Conservation (phyloP, 345 rosid species). For the Corymbia maculata region DNA sequence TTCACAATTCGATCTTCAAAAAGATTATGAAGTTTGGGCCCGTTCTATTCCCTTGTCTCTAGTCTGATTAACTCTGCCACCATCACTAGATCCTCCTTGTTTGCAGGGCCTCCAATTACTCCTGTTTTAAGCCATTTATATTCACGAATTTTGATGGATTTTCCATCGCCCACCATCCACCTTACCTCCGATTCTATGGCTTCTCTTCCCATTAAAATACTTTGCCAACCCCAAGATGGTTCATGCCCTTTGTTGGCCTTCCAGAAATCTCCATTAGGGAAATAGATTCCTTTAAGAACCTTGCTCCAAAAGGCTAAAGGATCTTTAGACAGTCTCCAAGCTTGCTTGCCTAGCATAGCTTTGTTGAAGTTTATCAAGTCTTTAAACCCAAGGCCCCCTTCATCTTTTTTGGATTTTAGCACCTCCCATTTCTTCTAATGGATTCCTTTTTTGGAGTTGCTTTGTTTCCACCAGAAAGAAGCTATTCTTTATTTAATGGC, state of each 20-base stretch:
- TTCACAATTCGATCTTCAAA: too few species aligned
- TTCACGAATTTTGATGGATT: background rate
- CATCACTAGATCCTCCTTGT: background rate
- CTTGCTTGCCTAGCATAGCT: background rate
- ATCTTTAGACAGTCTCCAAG: background rate
- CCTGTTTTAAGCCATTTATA: background rate
- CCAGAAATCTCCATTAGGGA: background rate
- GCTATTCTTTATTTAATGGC: background rate
- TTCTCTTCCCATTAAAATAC: too few species aligned
- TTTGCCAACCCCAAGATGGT: too few species aligned
- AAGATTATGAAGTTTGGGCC: background rate
- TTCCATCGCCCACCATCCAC: background rate
- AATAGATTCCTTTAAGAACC: background rate
- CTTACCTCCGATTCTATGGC: too few species aligned
- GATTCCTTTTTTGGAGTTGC: background rate
- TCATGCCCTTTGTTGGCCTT: background rate
- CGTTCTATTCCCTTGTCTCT: background rate
- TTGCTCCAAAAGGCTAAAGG: background rate
- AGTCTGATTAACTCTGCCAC: background rate
- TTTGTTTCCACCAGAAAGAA: background rate
- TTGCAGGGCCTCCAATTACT: background rate
- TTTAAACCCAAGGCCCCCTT: background rate
- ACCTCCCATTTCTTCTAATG: background rate
- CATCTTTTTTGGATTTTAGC: background rate
- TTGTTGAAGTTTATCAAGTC: too few species aligned